phyloP scores from a whole-genome alignment of 768 basidiomycete species.

The Galerina marginata region DNA sequence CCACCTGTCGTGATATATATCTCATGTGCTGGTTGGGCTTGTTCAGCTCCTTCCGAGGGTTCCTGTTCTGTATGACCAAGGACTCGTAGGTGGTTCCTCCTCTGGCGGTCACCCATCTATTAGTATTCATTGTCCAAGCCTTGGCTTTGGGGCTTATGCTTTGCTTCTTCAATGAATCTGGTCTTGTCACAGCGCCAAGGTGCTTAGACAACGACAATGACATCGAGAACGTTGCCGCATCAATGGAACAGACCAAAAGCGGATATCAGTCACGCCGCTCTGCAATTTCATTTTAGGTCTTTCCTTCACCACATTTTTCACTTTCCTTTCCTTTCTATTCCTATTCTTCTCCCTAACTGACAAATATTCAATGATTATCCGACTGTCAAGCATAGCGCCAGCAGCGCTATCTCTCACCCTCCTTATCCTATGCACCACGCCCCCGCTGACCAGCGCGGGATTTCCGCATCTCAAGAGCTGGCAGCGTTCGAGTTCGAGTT shows the following conservation, averaged over 20 bases:
- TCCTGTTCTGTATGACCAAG: no score
- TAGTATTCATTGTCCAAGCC: no score
- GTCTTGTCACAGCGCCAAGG: no score
- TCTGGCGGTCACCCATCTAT: no score
- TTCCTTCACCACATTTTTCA: constrained; percentile 2
- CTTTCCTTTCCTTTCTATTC: constrained; percentile 2
- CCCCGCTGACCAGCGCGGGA: constrained; percentile 19
- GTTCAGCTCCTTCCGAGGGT: no score
- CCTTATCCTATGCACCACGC: constrained; percentile 24
- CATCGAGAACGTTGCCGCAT: constrained; percentile 1
- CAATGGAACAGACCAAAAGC: background rate
- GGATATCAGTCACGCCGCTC: constrained; percentile 14
- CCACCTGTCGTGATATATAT: background rate
- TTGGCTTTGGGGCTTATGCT: no score
- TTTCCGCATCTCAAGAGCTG: constrained; percentile 14
- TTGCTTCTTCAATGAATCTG: no score
- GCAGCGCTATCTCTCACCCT: constrained; percentile 25
- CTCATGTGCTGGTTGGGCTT: no score
- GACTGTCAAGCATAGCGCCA: constrained; percentile 15
- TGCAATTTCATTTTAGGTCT: background rate
- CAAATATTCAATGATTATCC: background rate
- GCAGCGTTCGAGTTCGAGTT: background rate
- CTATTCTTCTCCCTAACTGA: constrained; percentile 4
- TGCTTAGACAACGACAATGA: no score
- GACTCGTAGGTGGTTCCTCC: no score